These are phyloP conservation scores for Cyberlindnera galapagoensis DNA, from an alignment of 805 yeast species.

Conservation along the genomic window DNA sequence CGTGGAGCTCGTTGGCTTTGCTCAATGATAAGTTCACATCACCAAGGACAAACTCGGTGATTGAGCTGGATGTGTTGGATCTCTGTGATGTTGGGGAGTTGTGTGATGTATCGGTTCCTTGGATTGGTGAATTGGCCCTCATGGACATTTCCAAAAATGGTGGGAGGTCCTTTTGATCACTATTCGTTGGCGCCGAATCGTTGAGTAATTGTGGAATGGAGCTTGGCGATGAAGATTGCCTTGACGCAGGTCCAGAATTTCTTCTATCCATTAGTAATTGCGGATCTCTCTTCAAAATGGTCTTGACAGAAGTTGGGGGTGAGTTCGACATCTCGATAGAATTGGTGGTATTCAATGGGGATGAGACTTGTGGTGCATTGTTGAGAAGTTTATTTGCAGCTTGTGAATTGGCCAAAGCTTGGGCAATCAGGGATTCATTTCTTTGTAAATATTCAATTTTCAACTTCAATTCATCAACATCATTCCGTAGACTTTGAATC, in stretches of 20 bases:
- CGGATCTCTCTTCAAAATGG: slow-evolving; percentile 40
- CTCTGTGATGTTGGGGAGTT: slow-evolving; percentile 20
- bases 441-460: slow-evolving; percentile 61
- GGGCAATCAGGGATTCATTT: slow-evolving; percentile 63
- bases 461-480: slow-evolving; percentile 72
- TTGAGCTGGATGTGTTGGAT: slow-evolving; percentile 20
- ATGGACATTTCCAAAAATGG: slow-evolving; percentile 37
- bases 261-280: slow-evolving; percentile 32
- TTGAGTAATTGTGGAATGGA: slow-evolving; percentile 31
- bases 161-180: slow-evolving; percentile 30
- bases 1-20: slow-evolving; percentile 70
- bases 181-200: slow-evolving; percentile 37
- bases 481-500: slow-evolving; percentile 75
- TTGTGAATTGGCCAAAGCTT: slow-evolving; percentile 38
- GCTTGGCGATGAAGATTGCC: slow-evolving; percentile 19
- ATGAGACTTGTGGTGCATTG: slow-evolving; percentile 16
- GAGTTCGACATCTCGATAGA: slow-evolving; percentile 9
- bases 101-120: slow-evolving; percentile 5
- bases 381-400: slow-evolving; percentile 6
- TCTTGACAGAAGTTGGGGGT: slow-evolving; percentile 31
- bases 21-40: slow-evolving; percentile 60
- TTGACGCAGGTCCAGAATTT: slow-evolving; percentile 18
- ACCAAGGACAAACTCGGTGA: slow-evolving; percentile 68
- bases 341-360: slow-evolving; percentile 14
- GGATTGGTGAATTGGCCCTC: slow-evolving; percentile 23